Base-by-base conservation (phyloP, 805 yeast species). In the Metschnikowia similis region DNA sequence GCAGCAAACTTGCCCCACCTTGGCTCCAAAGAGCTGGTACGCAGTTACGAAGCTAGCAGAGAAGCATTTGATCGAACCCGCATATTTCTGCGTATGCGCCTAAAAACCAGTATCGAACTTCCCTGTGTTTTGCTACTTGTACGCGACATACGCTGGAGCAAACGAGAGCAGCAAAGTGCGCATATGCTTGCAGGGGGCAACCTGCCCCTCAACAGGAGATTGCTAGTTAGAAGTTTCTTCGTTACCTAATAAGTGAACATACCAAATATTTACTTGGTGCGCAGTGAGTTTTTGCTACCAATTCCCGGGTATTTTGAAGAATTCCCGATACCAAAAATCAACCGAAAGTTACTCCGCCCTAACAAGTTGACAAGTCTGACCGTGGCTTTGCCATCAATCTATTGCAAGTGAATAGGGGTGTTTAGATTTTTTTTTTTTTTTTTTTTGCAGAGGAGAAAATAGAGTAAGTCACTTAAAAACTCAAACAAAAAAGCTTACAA, bases 1-100 rank as follows among this genome's bases (percentile, higher is more conserved):
- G 21, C 26, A 28, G 42, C 42, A 39, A 39, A 28, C 26, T 29
- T 39, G 26, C 34, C 42, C n/a, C 41, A 38, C 29, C 29, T 28
- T 26, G 26, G 13, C 14, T 21, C 41, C 28, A 13, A 17, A 6
- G 41, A 13, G 31, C 31, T 21, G n/a, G 34, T 39, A 29, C 42
- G 29, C 34, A 14, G 16, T 29, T 26, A 39, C 5, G 31, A 39
- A 14, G 42, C 42, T 28, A 26, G 42, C 42, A 39, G 42, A 27
- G 42, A 39, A 39, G 42, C 34, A 38, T 39, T 39, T 39, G 42
- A 39, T 39, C 31, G 31, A 14, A 21, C 42, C 42, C 42, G 42
- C 42, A 28, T 39, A 39, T 28, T 39, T 28, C 42, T 39, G 42
- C 32, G 26, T 32, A 28, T 39, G 42, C 42, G 34, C 42, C 42